Percentiles rank a stretch among this genome's conserved stretches.
Conservation (phyloP, 1,284 basidiomycete species). For the Cryptococcus sp. region DNA sequence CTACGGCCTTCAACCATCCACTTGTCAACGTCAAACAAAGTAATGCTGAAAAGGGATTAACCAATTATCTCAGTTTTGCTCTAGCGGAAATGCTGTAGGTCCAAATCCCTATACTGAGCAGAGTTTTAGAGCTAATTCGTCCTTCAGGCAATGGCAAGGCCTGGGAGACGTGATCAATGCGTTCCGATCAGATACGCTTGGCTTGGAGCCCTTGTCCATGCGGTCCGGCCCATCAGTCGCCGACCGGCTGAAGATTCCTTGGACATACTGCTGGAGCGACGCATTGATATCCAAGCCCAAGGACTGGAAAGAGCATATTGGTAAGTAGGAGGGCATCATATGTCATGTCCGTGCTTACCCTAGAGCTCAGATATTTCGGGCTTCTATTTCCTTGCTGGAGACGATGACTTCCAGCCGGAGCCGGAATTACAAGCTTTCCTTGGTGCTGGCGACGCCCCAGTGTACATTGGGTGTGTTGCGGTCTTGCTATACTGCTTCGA, state of each 20-base stretch:
- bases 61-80: conserved; percentile 62
- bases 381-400: conserved; percentile 64
- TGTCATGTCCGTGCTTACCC: not conserved
- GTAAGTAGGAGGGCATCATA: conserved; percentile 45
- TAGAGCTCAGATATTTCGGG: conserved; percentile 61
- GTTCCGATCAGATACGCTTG: conserved; percentile 60
- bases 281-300: conserved; percentile 64
- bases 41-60: conserved; percentile 59
- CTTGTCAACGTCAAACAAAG: conserved; percentile 61
- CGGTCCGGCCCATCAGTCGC: conserved; percentile 60
- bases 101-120: not conserved
- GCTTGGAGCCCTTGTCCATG: conserved; percentile 57
- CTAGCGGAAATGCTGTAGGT: conserved; percentile 58
- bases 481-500: not conserved
- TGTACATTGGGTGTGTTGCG: conserved; percentile 61
- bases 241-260: conserved; percentile 64
- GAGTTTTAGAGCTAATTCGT: no score
- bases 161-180: conserved; percentile 64
- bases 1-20: conserved; percentile 65
- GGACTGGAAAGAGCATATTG: conserved; percentile 65
- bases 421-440: conserved; percentile 59
- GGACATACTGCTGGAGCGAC: conserved; percentile 70
- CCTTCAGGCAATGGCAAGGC: conserved; percentile 44
- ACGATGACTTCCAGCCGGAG: conserved; percentile 57
- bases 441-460: conserved; percentile 59